Percentiles rank a stretch among this genome's conserved stretches.
Evolutionary conservation across 2,329 filamentous ascomycete genomes (phyloP).

Genomic region (Penicillium sp.): DNA sequence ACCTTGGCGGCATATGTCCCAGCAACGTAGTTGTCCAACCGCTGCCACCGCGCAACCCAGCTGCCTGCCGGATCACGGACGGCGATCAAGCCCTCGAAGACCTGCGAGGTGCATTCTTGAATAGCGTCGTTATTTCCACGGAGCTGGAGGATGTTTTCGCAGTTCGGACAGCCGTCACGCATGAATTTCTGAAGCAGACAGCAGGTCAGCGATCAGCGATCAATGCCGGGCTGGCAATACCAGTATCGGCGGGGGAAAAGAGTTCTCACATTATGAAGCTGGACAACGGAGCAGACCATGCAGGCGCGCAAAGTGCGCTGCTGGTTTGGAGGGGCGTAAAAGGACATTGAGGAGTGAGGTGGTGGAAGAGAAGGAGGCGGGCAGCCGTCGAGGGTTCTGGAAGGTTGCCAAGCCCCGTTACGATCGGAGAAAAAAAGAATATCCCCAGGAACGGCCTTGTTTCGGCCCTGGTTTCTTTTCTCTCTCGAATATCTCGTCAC

Average conservation of each 20-base stretch:
- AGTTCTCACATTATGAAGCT: constrained; percentile 66
- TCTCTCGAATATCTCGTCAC: neutral
- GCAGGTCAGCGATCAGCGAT: constrained; percentile 1
- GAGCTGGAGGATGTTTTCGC: constrained; percentile 86
- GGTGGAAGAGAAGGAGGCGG: constrained; percentile 5
- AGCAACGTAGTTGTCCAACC: constrained; percentile 80
- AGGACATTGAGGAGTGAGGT: constrained; percentile 42
- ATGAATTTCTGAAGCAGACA: constrained; percentile 67
- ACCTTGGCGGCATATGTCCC: constrained; percentile 96
- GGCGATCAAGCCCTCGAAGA: constrained; percentile 89
- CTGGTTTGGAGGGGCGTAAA: constrained; percentile 71
- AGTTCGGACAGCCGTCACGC: constrained; percentile 89
- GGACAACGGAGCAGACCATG: constrained; percentile 97
- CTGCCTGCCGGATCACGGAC: constrained; percentile 77
- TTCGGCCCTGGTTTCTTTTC: constrained; percentile 1
- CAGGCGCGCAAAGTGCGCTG: constrained; percentile 89
- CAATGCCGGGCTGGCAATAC: neutral
- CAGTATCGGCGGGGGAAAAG: constrained; percentile 9
- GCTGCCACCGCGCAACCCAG: constrained; percentile 97
- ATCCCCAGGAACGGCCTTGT: constrained; percentile 13
- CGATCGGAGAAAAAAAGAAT: constrained; percentile 20
- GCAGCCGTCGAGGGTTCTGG: constrained; percentile 25
- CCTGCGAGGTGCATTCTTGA: constrained; percentile 89
- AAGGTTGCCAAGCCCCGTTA: constrained; percentile 33
- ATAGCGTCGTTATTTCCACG: constrained; percentile 75